Base-by-base conservation (phyloP, 352 stramenopile species). In the Phytophthora ohioensis region DNA sequence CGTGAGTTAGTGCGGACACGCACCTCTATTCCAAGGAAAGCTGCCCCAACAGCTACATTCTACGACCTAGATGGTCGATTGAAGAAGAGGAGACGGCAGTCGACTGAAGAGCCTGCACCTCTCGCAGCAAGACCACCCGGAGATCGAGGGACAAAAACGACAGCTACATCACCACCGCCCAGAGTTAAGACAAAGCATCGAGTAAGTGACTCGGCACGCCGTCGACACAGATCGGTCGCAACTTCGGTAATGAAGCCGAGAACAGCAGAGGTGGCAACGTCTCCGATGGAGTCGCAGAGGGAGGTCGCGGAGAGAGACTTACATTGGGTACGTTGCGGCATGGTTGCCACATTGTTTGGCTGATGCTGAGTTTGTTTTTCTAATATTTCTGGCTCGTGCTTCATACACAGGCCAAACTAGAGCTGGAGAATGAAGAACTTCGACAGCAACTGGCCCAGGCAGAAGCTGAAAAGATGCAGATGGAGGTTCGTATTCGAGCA, bases 1-100 rank as follows among this genome's bases (percentile, higher is more conserved):
- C 91, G 93, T 21, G 94, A 96, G 53, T 86, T 99, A 13, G 92
- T 97, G 43, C 88, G 97, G 9, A 68, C 67, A 9, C 77, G 73
- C 5, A 70, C 67, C 1, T 81, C 73, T 1, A 76, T 80, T n/a
- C 60, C 76, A 0, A 73, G 69, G 31, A 90, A 80, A 48, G 58
- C 67, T 53, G 64, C 72, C 12, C 53, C 73, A 17, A 57, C 71
- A 10, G 64, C 80, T 10, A 79, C 72, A 12, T 88, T 86, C 27
- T 87, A 85, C 47, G 79, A 89, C 60, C 62, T 84, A 7, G 80
- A 89, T 52, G 81, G 81, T 3, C 66, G 81, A 12, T 53, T 88
- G 27, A 85, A 84, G 58, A 88, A 83, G 39, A 57, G 76, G 31
- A 66, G 65, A 42, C 77, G 71, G 5, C 61, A 61, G 12, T 84